phyloP scores from a whole-genome alignment of 495 filamentous ascomycete genomes.

The Neurospora sublineolata region DNA sequence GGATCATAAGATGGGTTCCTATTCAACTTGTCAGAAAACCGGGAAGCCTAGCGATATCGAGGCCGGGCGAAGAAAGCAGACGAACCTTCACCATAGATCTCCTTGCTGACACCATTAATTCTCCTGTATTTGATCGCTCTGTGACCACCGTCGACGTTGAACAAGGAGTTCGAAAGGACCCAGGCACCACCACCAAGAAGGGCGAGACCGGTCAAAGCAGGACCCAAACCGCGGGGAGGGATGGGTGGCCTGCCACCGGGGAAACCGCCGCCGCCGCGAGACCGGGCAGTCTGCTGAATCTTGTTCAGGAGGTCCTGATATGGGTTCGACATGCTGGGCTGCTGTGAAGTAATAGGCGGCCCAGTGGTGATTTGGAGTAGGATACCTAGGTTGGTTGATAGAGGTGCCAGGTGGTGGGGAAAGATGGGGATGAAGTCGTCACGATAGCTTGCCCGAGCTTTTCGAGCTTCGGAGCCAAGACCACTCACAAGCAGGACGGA shows the following conservation, averaged over 20 bases:
- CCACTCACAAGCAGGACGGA: neutral
- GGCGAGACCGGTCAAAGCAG: slow-evolving; percentile 25
- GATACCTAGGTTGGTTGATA: neutral
- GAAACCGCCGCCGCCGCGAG: slow-evolving; percentile 22
- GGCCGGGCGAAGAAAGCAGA: neutral
- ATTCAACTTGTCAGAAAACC: neutral
- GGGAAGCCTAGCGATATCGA: neutral
- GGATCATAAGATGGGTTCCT: slow-evolving; percentile 90
- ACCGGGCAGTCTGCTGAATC: slow-evolving; percentile 18
- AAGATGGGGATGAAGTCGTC: neutral
- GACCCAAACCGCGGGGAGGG: slow-evolving; percentile 14
- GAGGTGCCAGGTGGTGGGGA: neutral
- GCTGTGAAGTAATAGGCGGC: neutral
- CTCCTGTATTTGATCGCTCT: slow-evolving; percentile 97
- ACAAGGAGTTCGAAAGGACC: slow-evolving; percentile 68
- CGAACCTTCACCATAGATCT: slow-evolving; percentile 92
- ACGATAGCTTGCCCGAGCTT: neutral
- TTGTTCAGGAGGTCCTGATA: slow-evolving; percentile 32
- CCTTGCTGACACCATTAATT: slow-evolving; percentile 85
- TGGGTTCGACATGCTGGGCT: slow-evolving; percentile 35
- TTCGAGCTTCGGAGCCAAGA: neutral
- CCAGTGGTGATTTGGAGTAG: slow-evolving; percentile 7
- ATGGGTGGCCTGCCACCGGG: slow-evolving; percentile 26
- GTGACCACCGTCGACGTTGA: slow-evolving; percentile 99
- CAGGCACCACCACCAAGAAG: slow-evolving; percentile 54